Evolutionary conservation across 2,329 filamentous ascomycete genomes (phyloP), one percentile per base, ranked within the genome.

Genomic region (Alternaria hordeiaustralica): DNA sequence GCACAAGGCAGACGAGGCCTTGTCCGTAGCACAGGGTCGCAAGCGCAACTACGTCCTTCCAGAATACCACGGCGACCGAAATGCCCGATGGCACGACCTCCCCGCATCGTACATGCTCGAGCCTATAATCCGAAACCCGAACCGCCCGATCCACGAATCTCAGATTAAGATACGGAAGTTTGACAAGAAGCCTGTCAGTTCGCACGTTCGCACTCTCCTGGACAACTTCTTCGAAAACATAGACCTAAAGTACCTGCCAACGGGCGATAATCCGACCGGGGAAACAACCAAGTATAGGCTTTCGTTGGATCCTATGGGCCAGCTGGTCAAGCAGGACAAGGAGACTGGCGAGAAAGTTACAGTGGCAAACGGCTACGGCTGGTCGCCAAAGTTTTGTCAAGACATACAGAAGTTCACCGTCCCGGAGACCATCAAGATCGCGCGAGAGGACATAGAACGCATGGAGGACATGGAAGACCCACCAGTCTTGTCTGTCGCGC

Each of bases 301-400:
- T 7, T 71, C 59, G 49, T 51, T 95, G n/a, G 90, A 93, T 73
- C 89, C 90, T 67, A 84, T 96, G 62, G 93, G 93, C 11, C 90
- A 96, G 75, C 81, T 86, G 15, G 83, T 93, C 30, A 56, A 81
- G 89, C 18, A 87, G 3, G 89, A 93, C 70, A 88, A 90, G 68
- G 81, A 87, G n/a, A 90, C 87, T 0, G 89, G 89, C 0, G 87
- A 91, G 3, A 81, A 90, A 2, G 76, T 89, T 7, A 84, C 85
- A 7, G 90, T 89, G 2, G 89, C 92, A 66, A 92, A 91, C 1
- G 96, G 96, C 78, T 96, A 96, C 75, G 94, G 93, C 64, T 97
- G 94, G 94, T 95, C 93, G 6, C 86, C 87, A 43, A 83, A 84
- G 1, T 96, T 97, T 70, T 96, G 92, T 76, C 85, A 92, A 69